Evolutionary conservation across 495 filamentous ascomycete genomes (phyloP), one percentile per base, ranked within the genome.

Genomic region (Endocarpon pusillum): DNA sequence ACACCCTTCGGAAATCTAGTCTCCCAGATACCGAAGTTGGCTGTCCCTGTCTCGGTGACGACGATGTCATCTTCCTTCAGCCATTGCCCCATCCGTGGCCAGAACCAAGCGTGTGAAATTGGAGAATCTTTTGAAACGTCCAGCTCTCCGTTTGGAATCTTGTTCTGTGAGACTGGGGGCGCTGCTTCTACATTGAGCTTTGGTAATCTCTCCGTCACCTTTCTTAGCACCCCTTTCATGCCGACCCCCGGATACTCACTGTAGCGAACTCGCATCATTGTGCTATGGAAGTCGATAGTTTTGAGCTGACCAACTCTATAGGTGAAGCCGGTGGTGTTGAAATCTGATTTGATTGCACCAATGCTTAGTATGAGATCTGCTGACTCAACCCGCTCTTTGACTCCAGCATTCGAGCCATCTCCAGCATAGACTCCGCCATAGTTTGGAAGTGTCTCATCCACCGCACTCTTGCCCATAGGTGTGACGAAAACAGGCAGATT

Each of bases 361-460:
- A 94, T 74, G 40, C 66, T 78, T 10, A 94, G 60, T 15, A 94
- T 75, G 2, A 94, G 64, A 43, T 94, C 86, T 0, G 85, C 73
- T 2, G 66, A 62, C 47, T 94, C 84, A 23, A 94, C 73, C 12
- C 68, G 62, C 29, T 82, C 71, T 32, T 67, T 61, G 3, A 92
- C 81, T 19, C 66, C 76, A 0, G 68, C 52, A 27, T 76, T 69
- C 10, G 73, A 81, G n/a, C 78, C 86, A 41, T 69, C 67, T 12
- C 86, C 86, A 4, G 78, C 78, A 52, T 94, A 93, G 2, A 93
- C 83, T 31, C 86, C 86, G 14, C 81, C 81, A 45, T 79, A 94
- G 38, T 67, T 75, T 7, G 70, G 61, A 33, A 74, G 61, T 1
- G 67, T 71, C 49, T 96, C 85, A 39, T 93, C 66, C 32, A 94